Conservation (phyloP, 352 stramenopile genomes). For the Globisporangium orthogonon region DNA sequence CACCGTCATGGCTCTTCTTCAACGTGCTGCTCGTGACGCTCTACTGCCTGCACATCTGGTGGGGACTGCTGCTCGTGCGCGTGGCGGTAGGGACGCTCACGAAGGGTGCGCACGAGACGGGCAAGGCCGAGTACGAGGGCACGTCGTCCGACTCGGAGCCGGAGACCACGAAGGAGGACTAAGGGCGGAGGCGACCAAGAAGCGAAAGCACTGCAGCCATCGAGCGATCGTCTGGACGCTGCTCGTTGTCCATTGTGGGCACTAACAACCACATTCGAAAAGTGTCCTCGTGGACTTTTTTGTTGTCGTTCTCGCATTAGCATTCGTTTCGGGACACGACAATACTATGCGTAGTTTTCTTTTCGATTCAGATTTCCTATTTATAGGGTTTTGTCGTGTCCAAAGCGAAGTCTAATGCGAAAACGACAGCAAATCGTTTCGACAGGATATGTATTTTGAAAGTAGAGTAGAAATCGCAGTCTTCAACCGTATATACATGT, state of each 20-base stretch:
- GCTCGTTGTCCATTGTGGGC: background rate
- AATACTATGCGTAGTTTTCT: too few relatives aligned
- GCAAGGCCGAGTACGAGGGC: slow-evolving; percentile 85
- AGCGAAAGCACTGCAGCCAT: background rate
- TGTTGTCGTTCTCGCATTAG: background rate
- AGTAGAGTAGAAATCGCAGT: too few relatives aligned
- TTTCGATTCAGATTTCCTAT: too few relatives aligned
- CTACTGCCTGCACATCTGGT: slow-evolving; percentile 84
- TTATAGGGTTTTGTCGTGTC: too few relatives aligned
- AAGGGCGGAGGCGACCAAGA: slow-evolving; percentile 2
- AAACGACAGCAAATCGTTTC: too few relatives aligned
- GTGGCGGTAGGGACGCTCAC: slow-evolving; percentile 60
- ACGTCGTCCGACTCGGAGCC: slow-evolving; percentile 75
- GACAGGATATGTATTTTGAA: too few relatives aligned
- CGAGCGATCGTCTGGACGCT: background rate
- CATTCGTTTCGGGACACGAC: too few relatives aligned
- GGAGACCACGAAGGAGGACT: slow-evolving; percentile 53
- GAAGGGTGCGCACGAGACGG: slow-evolving; percentile 69
- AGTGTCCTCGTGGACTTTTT: background rate
- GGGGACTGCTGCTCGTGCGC: slow-evolving; percentile 67
- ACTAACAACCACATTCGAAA: background rate
- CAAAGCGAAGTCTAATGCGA: too few relatives aligned
- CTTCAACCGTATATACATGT: too few relatives aligned
- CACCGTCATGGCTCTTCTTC: slow-evolving; percentile 78
- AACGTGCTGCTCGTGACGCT: slow-evolving; percentile 70